Evolutionary conservation across 2,329 filamentous ascomycete species (phyloP).

Genomic region (Talaromyces funiculosus): DNA sequence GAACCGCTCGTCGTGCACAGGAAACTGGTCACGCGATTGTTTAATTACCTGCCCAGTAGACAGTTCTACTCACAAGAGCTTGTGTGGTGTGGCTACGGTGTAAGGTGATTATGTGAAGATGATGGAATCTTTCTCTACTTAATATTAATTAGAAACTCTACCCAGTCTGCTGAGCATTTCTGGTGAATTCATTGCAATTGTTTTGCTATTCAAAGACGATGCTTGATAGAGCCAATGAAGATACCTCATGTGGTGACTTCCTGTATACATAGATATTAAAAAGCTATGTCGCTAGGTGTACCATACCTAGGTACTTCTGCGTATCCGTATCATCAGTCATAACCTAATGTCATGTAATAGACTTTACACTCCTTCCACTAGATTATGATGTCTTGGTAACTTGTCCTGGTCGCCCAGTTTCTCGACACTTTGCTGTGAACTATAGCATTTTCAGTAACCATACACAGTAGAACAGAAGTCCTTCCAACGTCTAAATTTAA

Average conservation of each 20-base stretch:
- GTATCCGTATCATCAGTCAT: too few species aligned
- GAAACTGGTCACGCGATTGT: conserved; percentile 13
- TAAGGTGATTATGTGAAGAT: not conserved
- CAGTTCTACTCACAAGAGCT: not conserved
- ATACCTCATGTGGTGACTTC: not conserved
- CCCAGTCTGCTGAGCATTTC: conserved; percentile 6
- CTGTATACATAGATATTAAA: not conserved
- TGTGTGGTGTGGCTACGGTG: not conserved
- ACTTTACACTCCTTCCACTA: too few species aligned
- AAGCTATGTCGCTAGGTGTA: not conserved
- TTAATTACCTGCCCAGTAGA: not conserved
- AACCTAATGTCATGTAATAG: too few species aligned
- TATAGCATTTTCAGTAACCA: too few species aligned
- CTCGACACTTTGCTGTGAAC: too few species aligned
- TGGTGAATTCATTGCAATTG: not conserved
- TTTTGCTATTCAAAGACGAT: not conserved
- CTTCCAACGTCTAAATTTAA: too few species aligned
- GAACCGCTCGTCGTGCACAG: conserved; percentile 11
- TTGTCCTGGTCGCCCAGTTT: too few species aligned
- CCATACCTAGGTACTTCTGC: too few species aligned
- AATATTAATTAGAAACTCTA: conserved; percentile 3
- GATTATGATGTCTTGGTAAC: too few species aligned
- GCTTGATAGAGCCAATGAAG: not conserved
- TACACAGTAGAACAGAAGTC: too few species aligned
- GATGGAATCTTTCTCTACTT: not conserved